Evolutionary conservation across 2,329 filamentous ascomycete genomes (phyloP).

Genomic region (Trichoderma sp.): DNA sequence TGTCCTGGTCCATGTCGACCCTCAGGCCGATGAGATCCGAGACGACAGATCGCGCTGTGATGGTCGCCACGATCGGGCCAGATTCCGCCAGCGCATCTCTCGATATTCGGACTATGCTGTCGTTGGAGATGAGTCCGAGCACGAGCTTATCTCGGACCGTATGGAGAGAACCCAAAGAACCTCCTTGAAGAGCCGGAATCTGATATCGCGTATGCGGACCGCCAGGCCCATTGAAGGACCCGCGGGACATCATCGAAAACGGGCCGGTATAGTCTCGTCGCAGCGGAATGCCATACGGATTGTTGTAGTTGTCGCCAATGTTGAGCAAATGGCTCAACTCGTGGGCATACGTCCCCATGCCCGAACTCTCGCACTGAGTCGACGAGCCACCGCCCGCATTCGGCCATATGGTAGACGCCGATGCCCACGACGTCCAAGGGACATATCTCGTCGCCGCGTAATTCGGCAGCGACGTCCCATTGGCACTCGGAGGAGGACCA

Average conservation of each 20-base stretch:
- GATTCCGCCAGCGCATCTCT: constrained; percentile 47
- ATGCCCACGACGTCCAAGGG: constrained; percentile 56
- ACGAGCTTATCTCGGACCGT: constrained; percentile 57
- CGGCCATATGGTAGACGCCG: constrained; percentile 55
- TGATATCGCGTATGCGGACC: constrained; percentile 57
- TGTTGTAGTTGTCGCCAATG: constrained; percentile 60
- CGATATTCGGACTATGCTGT: constrained; percentile 49
- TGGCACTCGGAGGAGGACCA: constrained; percentile 47
- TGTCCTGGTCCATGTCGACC: constrained; percentile 49
- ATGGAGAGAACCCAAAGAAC: constrained; percentile 54
- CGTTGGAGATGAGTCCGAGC: constrained; percentile 51
- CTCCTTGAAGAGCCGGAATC: constrained; percentile 52
- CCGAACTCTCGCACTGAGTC: constrained; percentile 56
- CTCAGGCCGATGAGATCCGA: constrained; percentile 51
- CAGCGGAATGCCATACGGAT: constrained; percentile 51
- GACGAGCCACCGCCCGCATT: constrained; percentile 56
- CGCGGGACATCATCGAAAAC: constrained; percentile 56
- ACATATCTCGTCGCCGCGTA: constrained; percentile 55
- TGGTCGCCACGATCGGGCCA: constrained; percentile 48
- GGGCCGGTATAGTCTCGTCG: constrained; percentile 54
- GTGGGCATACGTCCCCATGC: constrained; percentile 57
- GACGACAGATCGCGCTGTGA: constrained; percentile 52
- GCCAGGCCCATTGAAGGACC: constrained; percentile 56
- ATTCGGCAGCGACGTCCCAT: constrained; percentile 44
- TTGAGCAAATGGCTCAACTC: constrained; percentile 55